Conservation (phyloP, 352 stramenopile genomes). For the Blastocystis sp. region DNA sequence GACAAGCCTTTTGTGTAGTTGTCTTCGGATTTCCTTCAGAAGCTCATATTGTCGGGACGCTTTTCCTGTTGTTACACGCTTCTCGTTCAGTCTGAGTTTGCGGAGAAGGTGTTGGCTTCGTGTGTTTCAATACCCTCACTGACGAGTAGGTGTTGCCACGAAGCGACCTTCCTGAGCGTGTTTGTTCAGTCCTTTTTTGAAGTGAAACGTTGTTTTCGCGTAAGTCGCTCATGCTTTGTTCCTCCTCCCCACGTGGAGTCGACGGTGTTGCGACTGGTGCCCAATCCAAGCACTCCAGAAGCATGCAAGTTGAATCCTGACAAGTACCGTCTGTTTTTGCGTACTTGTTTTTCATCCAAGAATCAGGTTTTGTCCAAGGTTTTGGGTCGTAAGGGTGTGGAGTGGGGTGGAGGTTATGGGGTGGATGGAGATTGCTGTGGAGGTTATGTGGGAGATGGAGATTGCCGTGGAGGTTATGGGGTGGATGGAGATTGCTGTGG, state of each 20-base stretch:
- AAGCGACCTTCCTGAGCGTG: conserved; percentile 3
- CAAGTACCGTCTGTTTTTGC: not conserved
- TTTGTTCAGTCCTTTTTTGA: conserved; percentile 31
- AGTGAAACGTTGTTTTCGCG: not conserved
- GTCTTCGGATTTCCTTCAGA: conserved; percentile 24
- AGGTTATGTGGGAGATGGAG: too few relatives aligned
- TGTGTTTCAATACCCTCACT: not conserved
- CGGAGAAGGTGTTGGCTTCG: not conserved
- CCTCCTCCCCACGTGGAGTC: conserved; percentile 5
- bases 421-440: too few relatives aligned
- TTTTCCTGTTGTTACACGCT: not conserved
- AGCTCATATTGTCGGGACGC: not conserved
- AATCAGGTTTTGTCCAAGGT: not conserved
- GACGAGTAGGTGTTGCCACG: not conserved
- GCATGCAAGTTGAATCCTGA: not conserved
- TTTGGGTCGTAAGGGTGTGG: not conserved
- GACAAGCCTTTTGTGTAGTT: not conserved
- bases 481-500: too few relatives aligned
- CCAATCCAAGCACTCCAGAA: not conserved
- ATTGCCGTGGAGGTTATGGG: too few relatives aligned
- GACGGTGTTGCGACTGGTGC: not conserved
- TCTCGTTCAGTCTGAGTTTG: conserved; percentile 36
- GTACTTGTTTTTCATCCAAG: not conserved
- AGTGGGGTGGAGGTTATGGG: too few relatives aligned
- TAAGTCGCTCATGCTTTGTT: not conserved